Conservation (phyloP, 1,284 basidiomycete species). For the Pseudozyma flocculosa region DNA sequence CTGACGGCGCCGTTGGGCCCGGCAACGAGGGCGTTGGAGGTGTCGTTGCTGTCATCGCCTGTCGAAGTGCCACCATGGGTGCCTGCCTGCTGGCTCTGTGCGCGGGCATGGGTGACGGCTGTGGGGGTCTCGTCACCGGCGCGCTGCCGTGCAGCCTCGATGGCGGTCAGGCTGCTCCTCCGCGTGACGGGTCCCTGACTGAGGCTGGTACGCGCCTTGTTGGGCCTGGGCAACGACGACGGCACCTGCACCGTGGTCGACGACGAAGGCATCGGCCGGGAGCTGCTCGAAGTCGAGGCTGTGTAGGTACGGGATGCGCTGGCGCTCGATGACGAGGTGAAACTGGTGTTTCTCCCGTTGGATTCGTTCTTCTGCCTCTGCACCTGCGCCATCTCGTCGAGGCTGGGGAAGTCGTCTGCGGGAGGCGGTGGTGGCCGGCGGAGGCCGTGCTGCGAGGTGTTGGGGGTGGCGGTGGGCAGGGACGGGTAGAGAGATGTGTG, state of each 20-base stretch:
- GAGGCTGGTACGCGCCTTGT: not conserved
- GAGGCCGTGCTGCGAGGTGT: not conserved
- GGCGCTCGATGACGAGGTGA: too few relatives aligned
- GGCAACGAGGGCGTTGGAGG: slow-evolving; percentile 18
- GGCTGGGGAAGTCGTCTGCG: slow-evolving; percentile 19
- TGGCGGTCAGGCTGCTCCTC: slow-evolving; percentile 25
- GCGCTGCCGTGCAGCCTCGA: slow-evolving; percentile 23
- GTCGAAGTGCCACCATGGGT: slow-evolving; percentile 3
- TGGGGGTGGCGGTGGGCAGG: not conserved
- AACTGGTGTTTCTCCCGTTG: too few relatives aligned
- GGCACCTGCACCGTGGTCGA: slow-evolving; percentile 1
- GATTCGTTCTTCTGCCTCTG: too few relatives aligned
- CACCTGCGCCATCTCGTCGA: slow-evolving; percentile 25
- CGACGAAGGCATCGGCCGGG: slow-evolving; percentile 7
- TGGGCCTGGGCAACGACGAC: not conserved
- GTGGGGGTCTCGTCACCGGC: slow-evolving; percentile 32
- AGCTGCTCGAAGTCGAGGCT: too few relatives aligned
- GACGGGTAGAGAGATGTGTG: not conserved
- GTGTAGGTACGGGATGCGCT: too few relatives aligned
- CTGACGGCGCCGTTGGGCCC: slow-evolving; percentile 11
- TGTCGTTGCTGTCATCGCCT: slow-evolving; percentile 23
- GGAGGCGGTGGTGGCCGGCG: not conserved
- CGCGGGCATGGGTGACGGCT: slow-evolving; percentile 19
- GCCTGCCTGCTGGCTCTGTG: not conserved
- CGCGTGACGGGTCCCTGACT: slow-evolving; percentile 13